Base-by-base conservation (phyloP, 495 filamentous ascomycete species). In the Penicillium canescens region DNA sequence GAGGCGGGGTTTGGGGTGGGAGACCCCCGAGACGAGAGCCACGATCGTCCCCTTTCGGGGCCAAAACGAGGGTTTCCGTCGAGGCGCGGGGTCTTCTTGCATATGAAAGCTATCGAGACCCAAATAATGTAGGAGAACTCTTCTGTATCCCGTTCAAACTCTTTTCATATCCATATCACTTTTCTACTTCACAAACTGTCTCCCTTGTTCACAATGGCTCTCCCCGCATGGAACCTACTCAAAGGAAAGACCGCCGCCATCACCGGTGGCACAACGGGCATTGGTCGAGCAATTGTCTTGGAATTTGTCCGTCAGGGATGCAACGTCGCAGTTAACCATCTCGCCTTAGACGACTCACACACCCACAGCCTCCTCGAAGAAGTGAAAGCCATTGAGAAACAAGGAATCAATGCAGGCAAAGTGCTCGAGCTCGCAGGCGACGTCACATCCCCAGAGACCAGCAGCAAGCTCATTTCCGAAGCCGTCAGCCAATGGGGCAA, bases 191-290 rank as follows among this genome's bases (percentile, higher is more conserved):
- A 5, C 9, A 5, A 31, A 31, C 2, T 31, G 9, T 31, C 28
- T 8, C 28, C 6, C 28, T 31, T 31, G 7, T 46, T 43, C 6
- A 48, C 35, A 43, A 59, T 55, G 57, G 57, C 52, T 40, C 44
- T 64, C 4, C 61, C 61, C 12, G 61, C 61, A 18, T 60, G 54
- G 61, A 57, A 57, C 36, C 44, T 68, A 46, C 78, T 90, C 36
- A 65, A 68, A 49, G 77, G 76, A 66, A 89, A 88, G 59, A 82
- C 80, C 5, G 85, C 84, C 54, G 83, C 86, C 58, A 82, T 90
- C 53, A 89, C 87, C 0, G 87, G 86, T 48, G 84, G 82, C 50
- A 84, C 83, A 2, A 86, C 86, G 1, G 87, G 87, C 42, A 89
- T 90, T 55, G 87, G 87, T 36, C 82, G 86, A 20, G 86, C 86